phyloP scores from a whole-genome alignment of 2,329 filamentous ascomycete genomes.

The Samsoniella hepiali region DNA sequence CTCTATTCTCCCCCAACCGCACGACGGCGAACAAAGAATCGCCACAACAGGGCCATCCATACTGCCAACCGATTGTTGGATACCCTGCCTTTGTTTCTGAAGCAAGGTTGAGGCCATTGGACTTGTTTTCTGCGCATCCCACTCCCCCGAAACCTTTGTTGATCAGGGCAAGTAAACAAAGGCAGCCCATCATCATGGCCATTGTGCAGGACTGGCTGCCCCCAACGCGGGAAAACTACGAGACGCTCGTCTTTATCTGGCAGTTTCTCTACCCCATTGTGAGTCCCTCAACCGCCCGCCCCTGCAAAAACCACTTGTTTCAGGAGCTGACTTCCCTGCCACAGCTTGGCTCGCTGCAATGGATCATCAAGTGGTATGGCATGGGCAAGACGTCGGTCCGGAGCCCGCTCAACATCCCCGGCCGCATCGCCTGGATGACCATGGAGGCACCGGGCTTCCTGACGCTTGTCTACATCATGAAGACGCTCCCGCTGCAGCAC shows the following conservation, averaged over 20 bases:
- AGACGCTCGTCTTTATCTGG: conserved; percentile 50
- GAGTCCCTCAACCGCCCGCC: conserved; percentile 25
- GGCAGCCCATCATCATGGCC: conserved; percentile 35
- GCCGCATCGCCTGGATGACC: conserved; percentile 78
- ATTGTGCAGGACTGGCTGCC: conserved; percentile 55
- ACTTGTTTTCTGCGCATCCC: background rate
- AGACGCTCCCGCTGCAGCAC: conserved; percentile 57
- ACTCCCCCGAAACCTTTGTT: too few relatives aligned
- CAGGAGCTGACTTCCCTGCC: background rate
- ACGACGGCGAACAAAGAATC: background rate
- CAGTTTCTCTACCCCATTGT: conserved; percentile 52
- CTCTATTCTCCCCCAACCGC: background rate
- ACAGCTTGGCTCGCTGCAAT: conserved; percentile 72
- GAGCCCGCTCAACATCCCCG: conserved; percentile 79
- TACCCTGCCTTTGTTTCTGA: too few relatives aligned
- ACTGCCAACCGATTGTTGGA: too few relatives aligned
- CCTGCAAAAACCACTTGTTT: conserved; percentile 4
- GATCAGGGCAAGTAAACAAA: background rate
- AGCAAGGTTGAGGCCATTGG: background rate
- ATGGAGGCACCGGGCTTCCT: conserved; percentile 84
- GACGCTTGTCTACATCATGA: conserved; percentile 76
- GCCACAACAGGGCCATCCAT: too few relatives aligned
- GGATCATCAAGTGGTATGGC: conserved; percentile 75
- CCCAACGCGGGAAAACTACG: conserved; percentile 56
- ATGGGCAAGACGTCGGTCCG: conserved; percentile 85